Evolutionary conservation across 306 rosid species (phyloP), one percentile per base, ranked within the genome.

Genomic region (Vigna reflexopilosa): DNA sequence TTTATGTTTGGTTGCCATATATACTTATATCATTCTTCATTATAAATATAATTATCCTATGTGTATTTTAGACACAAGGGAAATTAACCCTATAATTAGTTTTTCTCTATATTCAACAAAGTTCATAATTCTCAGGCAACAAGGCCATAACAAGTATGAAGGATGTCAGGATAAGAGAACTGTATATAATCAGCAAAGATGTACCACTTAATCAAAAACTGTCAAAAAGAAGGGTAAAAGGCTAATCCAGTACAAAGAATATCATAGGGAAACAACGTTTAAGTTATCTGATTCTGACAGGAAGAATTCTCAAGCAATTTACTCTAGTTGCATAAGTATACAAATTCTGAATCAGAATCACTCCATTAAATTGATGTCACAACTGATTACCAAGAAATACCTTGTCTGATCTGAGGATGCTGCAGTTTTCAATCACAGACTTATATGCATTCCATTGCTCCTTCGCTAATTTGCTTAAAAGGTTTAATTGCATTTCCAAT

Each of bases 381-480:
- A 76, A 49, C 70, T 48, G 26, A 70, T 81, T 64, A 61, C 58
- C 62, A 51, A 75, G 74, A 73, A 67, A 68, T 87, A 91, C 99
- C 97, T 85, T 88, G 78, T 88, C 91, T 6, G 96, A 80, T 86
- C 86, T 90, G 67, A 89, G 91, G 73, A 54, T 68, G 89, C 94
- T 81, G 88, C 97, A 95, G 76, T 73, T 70, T 72, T 81, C 68
- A 85, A 95, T 85, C 70, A 86, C 76, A 77, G 77, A 73, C 80
- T 85, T 81, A 81, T 95, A 95, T 56, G 87, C 91, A 89, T 88
- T 97, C 97, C 98, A 90, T 70, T 91, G 90, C 73, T 89, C 90
- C 79, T 81, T 86, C 48, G 98, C 99, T 71, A 87, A 83, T 83
- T 85, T 83, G 55, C 87, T 87, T 81, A 95, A 84, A 66, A 74